Conservation (phyloP, 805 yeast genomes). For the Lachancea sp. region DNA sequence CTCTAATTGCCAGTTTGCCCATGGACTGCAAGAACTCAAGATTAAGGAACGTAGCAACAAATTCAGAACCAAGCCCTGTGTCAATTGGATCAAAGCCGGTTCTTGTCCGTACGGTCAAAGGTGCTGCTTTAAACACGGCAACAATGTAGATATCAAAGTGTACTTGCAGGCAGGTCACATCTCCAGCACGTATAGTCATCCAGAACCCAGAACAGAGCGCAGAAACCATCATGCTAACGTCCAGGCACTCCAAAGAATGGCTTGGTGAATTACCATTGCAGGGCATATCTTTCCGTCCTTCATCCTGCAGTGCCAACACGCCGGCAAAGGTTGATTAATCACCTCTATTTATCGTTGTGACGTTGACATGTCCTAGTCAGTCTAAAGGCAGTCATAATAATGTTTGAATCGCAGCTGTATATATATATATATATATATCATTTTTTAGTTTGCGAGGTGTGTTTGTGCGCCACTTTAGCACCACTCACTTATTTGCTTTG, state of each 20-base stretch:
- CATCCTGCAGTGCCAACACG: not conserved
- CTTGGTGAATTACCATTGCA: too few relatives aligned
- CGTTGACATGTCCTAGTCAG: not conserved
- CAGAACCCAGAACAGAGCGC: conserved; percentile 6
- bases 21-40: conserved; percentile 74
- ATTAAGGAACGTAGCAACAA: conserved; percentile 59
- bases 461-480: too few relatives aligned
- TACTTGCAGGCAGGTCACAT: conserved; percentile 25
- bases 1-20: conserved; percentile 90
- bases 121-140: conserved; percentile 85
- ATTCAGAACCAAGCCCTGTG: conserved; percentile 88
- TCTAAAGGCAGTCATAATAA: too few relatives aligned
- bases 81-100: conserved; percentile 78
- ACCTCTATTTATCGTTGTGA: not conserved
- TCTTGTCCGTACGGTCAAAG: conserved; percentile 83
- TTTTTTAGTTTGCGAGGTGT: too few relatives aligned
- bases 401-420: too few relatives aligned
- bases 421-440: too few relatives aligned
- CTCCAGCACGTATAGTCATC: not conserved
- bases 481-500: not conserved
- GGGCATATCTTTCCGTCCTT: too few relatives aligned
- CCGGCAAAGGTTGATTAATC: not conserved
- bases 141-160: conserved; percentile 29
- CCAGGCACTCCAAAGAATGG: conserved; percentile 27
- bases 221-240: conserved; percentile 29